Evolutionary conservation across 225 moss, liverwort and hornwort species (phyloP).

Genomic region (Rhytidiadelphus loreus): DNA sequence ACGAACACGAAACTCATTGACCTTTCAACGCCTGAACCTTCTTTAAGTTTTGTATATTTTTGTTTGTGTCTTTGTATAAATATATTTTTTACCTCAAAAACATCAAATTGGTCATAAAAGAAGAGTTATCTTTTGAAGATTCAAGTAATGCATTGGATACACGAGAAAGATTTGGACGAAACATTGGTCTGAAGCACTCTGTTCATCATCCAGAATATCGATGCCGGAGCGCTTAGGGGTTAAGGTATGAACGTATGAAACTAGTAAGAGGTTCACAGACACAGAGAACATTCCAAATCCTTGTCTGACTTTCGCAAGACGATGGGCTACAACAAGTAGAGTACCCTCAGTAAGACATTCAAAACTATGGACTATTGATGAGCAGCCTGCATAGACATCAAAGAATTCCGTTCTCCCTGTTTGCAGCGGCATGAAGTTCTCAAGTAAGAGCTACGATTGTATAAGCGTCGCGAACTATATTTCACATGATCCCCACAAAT

Average conservation of each 20-base stretch:
- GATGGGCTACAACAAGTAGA: neutral
- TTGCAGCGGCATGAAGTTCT: neutral
- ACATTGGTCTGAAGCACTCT: neutral
- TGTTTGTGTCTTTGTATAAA: neutral
- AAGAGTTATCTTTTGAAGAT: neutral
- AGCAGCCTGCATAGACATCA: neutral
- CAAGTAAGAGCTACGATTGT: neutral
- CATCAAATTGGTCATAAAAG: neutral
- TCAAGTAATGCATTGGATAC: neutral
- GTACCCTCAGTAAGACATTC: neutral
- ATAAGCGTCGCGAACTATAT: neutral
- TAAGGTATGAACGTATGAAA: neutral
- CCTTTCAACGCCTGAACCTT: neutral
- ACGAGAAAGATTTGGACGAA: neutral
- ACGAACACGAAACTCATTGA: neutral
- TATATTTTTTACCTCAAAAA: neutral
- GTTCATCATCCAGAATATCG: neutral
- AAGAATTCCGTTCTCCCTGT: neutral
- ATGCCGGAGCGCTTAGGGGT: neutral
- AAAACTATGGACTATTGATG: neutral
- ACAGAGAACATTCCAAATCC: neutral
- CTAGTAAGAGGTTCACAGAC: neutral
- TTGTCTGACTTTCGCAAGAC: neutral
- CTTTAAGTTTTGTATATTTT: neutral
- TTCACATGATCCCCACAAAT: neutral